Conservation (phyloP, 1,284 basidiomycete species). For the Kalmanozyma brasiliensis region DNA sequence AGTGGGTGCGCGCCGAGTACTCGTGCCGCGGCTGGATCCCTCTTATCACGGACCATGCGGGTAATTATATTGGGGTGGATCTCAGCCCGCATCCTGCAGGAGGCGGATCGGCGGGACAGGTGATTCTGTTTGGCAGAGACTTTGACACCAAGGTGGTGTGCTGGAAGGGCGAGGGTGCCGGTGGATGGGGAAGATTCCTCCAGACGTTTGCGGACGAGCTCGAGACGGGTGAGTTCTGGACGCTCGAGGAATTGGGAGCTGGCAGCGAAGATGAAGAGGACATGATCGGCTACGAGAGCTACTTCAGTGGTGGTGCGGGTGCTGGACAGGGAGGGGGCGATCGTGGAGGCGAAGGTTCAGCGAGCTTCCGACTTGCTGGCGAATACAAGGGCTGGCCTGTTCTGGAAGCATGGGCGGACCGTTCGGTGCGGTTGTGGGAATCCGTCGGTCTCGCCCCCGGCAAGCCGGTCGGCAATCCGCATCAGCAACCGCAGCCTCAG, state of each 20-base stretch:
- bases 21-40: constrained; percentile 96
- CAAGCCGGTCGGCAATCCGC: constrained; percentile 38
- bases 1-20: constrained; percentile 90
- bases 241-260: constrained; percentile 46
- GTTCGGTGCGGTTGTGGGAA: constrained; percentile 60
- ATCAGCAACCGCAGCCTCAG: constrained; percentile 23
- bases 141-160: constrained; percentile 98
- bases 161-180: constrained; percentile 76
- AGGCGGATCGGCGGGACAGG: constrained; percentile 82
- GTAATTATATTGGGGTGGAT: constrained; percentile 97
- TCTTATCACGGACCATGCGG: constrained; percentile 88
- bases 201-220: constrained; percentile 92
- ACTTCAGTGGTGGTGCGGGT: constrained; percentile 62
- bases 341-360: constrained; percentile 57
- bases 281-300: constrained; percentile 63
- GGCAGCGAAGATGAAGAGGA: constrained; percentile 62
- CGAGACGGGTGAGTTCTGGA: constrained; percentile 78
- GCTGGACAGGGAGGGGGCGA: constrained; percentile 59
- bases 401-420: constrained; percentile 66
- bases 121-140: constrained; percentile 96
- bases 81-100: constrained; percentile 76
- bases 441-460: constrained; percentile 53
- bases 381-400: constrained; percentile 66
- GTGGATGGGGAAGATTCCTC: constrained; percentile 94
- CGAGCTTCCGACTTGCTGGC: constrained; percentile 59